These are phyloP conservation scores for Claviceps citrina DNA, from an alignment of 2,329 filamentous ascomycete species.

Conservation along the genomic window DNA sequence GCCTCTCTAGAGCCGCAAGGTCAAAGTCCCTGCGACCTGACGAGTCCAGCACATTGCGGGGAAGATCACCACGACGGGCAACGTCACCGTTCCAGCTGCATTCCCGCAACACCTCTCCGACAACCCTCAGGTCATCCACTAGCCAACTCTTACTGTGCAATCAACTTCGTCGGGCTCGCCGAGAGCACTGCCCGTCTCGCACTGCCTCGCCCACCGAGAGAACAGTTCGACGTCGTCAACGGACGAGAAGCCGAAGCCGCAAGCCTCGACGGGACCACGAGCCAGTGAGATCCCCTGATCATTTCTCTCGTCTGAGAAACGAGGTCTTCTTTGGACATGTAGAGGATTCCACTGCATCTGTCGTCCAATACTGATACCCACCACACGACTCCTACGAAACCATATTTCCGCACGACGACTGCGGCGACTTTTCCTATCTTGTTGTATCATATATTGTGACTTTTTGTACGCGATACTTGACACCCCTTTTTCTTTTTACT, in stretches of 20 bases:
- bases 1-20: slow-evolving; percentile 17
- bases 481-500: not conserved
- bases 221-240: slow-evolving; percentile 20
- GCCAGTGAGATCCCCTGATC: slow-evolving; percentile 14
- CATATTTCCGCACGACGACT: not conserved
- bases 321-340: slow-evolving; percentile 16
- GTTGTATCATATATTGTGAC: slow-evolving; percentile 1
- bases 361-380: not conserved
- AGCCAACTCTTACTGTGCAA: slow-evolving; percentile 26
- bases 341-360: slow-evolving; percentile 1
- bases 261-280: slow-evolving; percentile 18
- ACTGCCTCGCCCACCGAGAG: slow-evolving; percentile 21
- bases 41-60: slow-evolving; percentile 28
- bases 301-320: slow-evolving; percentile 19
- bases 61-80: slow-evolving; percentile 25
- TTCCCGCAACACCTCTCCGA: slow-evolving; percentile 20
- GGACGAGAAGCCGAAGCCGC: slow-evolving; percentile 25
- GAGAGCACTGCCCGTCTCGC: slow-evolving; percentile 29
- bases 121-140: slow-evolving; percentile 22
- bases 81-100: slow-evolving; percentile 19
- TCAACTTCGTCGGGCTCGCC: slow-evolving; percentile 24
- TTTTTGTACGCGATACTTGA: not conserved
- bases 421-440: too few relatives aligned
- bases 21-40: slow-evolving; percentile 20
- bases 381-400: not conserved